Evolutionary conservation across 768 basidiomycete species (phyloP).

Genomic region (Phaeotremella skinneri): DNA sequence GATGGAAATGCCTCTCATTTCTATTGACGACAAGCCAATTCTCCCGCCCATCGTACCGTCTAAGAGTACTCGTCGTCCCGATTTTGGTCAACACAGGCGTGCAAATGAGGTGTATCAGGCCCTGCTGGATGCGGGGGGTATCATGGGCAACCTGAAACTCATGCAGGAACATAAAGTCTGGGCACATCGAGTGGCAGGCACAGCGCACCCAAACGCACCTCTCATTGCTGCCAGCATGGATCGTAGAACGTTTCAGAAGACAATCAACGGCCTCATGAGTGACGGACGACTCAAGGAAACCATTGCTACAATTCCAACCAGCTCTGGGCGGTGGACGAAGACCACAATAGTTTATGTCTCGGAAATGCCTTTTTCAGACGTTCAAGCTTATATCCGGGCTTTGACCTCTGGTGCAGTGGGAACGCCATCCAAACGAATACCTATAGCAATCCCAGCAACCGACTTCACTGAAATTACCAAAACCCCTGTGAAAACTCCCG

Average conservation of each 20-base stretch:
- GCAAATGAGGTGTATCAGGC: conserved; percentile 32
- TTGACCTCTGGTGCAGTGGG: conserved; percentile 8
- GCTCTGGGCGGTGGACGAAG: conserved; percentile 62
- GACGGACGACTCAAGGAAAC: conserved; percentile 69
- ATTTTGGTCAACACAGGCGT: conserved; percentile 22
- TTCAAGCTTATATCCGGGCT: conserved; percentile 61
- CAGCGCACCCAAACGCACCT: conserved; percentile 33
- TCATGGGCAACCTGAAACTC: conserved; percentile 18
- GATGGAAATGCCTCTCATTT: background rate
- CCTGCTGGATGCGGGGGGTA: conserved; percentile 29
- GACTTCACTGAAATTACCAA: background rate
- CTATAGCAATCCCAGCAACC: background rate
- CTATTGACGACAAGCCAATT: background rate
- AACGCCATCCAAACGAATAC: background rate
- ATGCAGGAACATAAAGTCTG: conserved; percentile 28
- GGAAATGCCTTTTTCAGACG: conserved; percentile 57
- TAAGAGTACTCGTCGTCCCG: conserved; percentile 14
- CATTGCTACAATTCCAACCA: conserved; percentile 62
- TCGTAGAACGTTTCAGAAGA: conserved; percentile 61
- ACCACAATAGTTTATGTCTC: conserved; percentile 68
- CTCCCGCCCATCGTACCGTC: background rate
- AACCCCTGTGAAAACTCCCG: background rate
- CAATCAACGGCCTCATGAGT: conserved; percentile 63
- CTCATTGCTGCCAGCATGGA: conserved; percentile 31
- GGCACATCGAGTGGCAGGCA: conserved; percentile 32